Base-by-base conservation (phyloP, 768 basidiomycete genomes). In the Suillus hirtellus region DNA sequence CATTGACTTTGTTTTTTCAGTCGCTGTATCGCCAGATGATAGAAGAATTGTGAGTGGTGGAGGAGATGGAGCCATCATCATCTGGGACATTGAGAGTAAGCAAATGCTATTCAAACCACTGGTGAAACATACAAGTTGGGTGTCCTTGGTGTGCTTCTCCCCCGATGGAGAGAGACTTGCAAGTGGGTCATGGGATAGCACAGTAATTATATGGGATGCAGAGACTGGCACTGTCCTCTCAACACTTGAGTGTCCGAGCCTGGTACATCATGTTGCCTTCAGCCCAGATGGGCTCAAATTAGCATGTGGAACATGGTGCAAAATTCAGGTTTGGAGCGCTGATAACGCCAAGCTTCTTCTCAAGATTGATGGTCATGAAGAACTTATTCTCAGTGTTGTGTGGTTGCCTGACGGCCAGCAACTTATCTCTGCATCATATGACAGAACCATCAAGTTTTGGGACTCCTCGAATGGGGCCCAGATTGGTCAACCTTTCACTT, bases 21-120 rank as follows among this genome's bases (percentile, higher is more conserved):
- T 75, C 43, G 70, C 73, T 1, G 69, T 73, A 64, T 71, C 73
- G 0, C 71, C 70, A 44, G 60, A 73, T 49, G 70, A 70, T 43
- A 64, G 61, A 10, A 62, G 53, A 52, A 67, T 75, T n/a, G 75
- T 69, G 24, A 74, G 69, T 6, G 74, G 60, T 43, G 64, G 71
- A 34, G 68, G 69, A 60, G 73, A 73, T 60, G 63, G 65, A 0
- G 67, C 72, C 1, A 40, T 75, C 40, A 69, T 73, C 14, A 70
- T 75, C 2, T 75, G 73, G 73, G 49, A 64, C 17, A 66, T 68
- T 5, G 42, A 70, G n/a, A 68, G 31, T 15, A 70, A 67, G 55
- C 55, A 71, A 2, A 70, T 66, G 59, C 44, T 63, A 11, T 68
- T 65, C 37, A 31, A 70, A 9, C 74, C 72, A 56, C 40, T 75